These are phyloP conservation scores for Sugiyamaella americana DNA, from an alignment of 805 yeast species.

Conservation along the genomic window DNA sequence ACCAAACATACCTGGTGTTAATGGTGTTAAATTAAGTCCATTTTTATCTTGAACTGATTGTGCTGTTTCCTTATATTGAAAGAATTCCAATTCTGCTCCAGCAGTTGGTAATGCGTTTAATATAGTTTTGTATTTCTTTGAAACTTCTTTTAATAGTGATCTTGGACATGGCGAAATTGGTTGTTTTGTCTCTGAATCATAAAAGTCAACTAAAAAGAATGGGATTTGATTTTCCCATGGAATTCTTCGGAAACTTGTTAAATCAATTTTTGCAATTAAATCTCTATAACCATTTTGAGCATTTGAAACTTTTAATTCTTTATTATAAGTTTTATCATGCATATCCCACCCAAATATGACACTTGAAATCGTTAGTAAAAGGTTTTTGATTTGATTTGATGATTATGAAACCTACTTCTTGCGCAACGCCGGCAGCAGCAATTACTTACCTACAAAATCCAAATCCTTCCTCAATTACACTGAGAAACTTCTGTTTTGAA, in stretches of 20 bases:
- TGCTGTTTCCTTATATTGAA: conserved; percentile 27
- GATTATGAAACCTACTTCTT: neutral
- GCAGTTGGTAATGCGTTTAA: conserved; percentile 24
- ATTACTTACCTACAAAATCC: conserved; percentile 27
- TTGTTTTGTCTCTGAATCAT: conserved; percentile 18
- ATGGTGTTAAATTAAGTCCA: conserved; percentile 22
- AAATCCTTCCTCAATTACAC: conserved; percentile 24
- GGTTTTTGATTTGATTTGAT: neutral
- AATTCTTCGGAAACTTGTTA: conserved; percentile 19
- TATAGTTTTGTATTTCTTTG: conserved; percentile 11
- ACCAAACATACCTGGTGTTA: conserved; percentile 34
- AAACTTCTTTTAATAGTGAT: conserved; percentile 22
- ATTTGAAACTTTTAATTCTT: conserved; percentile 26
- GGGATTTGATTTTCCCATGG: conserved; percentile 30
- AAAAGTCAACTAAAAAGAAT: conserved; percentile 27
- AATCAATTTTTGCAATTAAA: conserved; percentile 27
- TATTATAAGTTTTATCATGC: conserved; percentile 29
- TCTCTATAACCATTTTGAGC: conserved; percentile 30
- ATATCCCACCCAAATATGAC: conserved; percentile 35
- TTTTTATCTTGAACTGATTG: conserved; percentile 21
- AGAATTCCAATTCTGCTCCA: conserved; percentile 33
- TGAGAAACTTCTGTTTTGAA: conserved; percentile 26
- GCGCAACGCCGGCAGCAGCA: neutral
- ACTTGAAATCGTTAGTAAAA: conserved; percentile 2
- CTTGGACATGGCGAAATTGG: conserved; percentile 31